A percentile compares a stretch with the other conserved stretches of the same genome.
Conservation (phyloP, 148 eudicot genomes). For the Rhododendron ovatum region DNA sequence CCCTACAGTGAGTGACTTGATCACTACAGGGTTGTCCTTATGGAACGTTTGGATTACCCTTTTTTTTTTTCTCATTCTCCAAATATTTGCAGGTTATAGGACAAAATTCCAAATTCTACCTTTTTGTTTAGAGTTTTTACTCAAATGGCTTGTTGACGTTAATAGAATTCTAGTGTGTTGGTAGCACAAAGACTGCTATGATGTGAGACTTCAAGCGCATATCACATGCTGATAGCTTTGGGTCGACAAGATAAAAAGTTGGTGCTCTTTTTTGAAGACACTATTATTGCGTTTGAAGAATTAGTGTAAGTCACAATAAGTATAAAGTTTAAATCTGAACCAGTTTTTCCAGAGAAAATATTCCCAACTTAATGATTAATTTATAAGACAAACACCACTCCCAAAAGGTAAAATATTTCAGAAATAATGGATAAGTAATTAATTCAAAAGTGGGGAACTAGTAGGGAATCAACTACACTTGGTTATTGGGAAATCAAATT, state of each 20-base stretch:
- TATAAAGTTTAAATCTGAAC: background rate
- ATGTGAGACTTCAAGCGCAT: background rate
- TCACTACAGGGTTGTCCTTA: background rate
- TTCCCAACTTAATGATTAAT: background rate
- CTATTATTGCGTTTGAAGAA: background rate
- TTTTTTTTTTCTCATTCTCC: background rate
- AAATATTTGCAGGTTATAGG: background rate
- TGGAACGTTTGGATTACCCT: background rate
- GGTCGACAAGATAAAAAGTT: conserved; percentile 3
- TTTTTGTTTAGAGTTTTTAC: too few species aligned
- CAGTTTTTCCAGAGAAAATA: background rate
- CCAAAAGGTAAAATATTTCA: background rate
- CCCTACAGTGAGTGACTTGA: too few species aligned
- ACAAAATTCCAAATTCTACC: too few species aligned
- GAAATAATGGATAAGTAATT: background rate
- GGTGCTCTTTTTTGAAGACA: background rate
- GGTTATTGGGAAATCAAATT: background rate
- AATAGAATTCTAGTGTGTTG: background rate
- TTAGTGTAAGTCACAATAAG: background rate
- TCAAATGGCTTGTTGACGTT: background rate
- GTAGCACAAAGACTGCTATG: background rate
- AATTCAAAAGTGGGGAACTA: background rate
- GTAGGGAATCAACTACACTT: background rate
- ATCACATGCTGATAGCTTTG: conserved; percentile 1
- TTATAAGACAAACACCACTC: background rate